Evolutionary conservation across 495 filamentous ascomycete genomes (phyloP), one percentile per base, ranked within the genome.

Genomic region (Aspergillus conjunctus): DNA sequence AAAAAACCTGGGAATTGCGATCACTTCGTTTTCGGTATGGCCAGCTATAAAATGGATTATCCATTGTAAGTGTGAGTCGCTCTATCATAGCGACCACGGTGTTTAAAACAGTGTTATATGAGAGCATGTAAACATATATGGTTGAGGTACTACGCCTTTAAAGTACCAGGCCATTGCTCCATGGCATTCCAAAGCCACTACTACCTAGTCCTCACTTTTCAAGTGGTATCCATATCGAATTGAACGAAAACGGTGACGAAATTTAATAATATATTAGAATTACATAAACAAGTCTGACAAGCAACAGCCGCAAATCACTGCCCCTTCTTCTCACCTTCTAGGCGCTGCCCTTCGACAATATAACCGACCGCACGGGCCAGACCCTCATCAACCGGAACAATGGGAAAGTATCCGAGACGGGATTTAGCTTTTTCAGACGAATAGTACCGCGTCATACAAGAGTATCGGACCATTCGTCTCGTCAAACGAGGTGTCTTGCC

Each of bases 361-460:
- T 84, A 89, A 56, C 81, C 79, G 34, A 92, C 89, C 3, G 85
- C 85, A 69, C 86, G 83, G 60, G 78, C 78, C 51, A 95, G 80
- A 7, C 89, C 92, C 61, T 95, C 90, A 46, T 90, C 80, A 60
- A 97, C 73, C 20, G 78, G 76, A n/a, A 92, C 83, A 30, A 93
- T 71, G 4, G 92, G 90, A 64, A 70, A 56, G 72, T 96, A 97
- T 22, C 90, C 89, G 53, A 96, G 77, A 65, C 90, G 73, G 66
- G 70, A 78, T 79, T 87, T 91, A 51, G 92, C 92, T 83, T 96
- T 97, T n/a, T 85, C 77, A 54, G 91, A 89, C 60, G 87, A 86
- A 67, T 90, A 94, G 76, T 92, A 97, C 21, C 91, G 84, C 45
- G 89, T 90, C 88, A 93, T 94, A 73, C 86, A 88, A 31, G 77